Evolutionary conservation across 202 grass and related monocot genomes (phyloP).

Genomic region (Carex arenaria): DNA sequence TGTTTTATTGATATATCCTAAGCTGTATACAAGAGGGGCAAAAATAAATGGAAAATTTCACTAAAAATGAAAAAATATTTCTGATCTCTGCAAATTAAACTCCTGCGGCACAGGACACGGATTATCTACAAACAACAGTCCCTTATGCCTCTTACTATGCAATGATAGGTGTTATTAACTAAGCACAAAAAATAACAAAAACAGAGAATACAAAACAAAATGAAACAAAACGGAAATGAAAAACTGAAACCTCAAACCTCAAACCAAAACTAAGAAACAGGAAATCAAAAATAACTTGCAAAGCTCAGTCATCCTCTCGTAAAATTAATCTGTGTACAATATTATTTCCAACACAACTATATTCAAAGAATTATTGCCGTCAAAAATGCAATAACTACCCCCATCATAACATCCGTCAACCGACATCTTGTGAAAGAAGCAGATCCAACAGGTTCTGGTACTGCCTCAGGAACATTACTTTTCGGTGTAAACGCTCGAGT

Average conservation of each 20-base stretch:
- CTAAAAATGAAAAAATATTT: not conserved
- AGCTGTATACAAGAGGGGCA: not conserved
- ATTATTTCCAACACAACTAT: not conserved
- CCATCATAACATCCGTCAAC: not conserved
- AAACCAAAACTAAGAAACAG: not conserved
- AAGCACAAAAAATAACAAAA: not conserved
- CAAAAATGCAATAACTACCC: not conserved
- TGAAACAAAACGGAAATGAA: not conserved
- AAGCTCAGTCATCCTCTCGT: not conserved
- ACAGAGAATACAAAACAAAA: not conserved
- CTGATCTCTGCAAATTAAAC: not conserved
- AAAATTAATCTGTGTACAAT: not conserved
- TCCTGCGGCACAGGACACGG: not conserved
- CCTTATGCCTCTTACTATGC: constrained; percentile 2
- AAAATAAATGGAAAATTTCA: not conserved
- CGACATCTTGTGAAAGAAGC: not conserved
- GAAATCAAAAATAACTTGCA: not conserved
- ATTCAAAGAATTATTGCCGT: constrained; percentile 2
- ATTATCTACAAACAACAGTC: constrained; percentile 7
- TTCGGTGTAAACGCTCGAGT: not conserved
- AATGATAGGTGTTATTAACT: not conserved
- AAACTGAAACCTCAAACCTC: not conserved
- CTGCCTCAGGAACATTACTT: not conserved
- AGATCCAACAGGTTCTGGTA: not conserved
- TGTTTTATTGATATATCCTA: not conserved